Percentiles rank a stretch among this genome's conserved stretches.
Conservation (phyloP, 768 basidiomycete species). For the Termitomyces sp. region DNA sequence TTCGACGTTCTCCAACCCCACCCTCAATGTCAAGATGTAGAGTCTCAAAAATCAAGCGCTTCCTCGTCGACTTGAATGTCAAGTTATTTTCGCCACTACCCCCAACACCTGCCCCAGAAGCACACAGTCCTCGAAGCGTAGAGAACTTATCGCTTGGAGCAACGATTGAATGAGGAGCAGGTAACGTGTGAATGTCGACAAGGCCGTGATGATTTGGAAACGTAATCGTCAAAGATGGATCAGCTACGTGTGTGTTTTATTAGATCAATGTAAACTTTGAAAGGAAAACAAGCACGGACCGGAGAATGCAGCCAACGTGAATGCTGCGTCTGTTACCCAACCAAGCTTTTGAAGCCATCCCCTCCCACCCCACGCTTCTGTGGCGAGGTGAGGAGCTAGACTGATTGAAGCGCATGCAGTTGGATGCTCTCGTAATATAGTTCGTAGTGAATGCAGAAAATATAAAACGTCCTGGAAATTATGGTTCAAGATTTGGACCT, state of each 20-base stretch:
- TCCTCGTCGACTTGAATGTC: conserved; percentile 88
- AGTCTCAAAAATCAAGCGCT: conserved; percentile 85
- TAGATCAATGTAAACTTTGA: neutral
- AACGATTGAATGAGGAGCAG: conserved; percentile 65
- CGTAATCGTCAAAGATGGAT: conserved; percentile 64
- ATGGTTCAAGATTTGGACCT: neutral
- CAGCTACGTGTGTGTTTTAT: conserved; percentile 37
- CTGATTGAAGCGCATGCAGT: conserved; percentile 63
- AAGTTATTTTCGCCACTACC: conserved; percentile 94
- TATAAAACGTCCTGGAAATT: conserved; percentile 52
- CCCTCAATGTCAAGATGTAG: conserved; percentile 84
- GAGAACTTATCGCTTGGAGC: conserved; percentile 83
- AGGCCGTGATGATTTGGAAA: conserved; percentile 89
- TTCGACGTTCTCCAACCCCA: conserved; percentile 74
- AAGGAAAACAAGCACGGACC: conserved; percentile 33
- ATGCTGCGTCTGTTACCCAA: conserved; percentile 71
- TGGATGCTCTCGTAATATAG: conserved; percentile 49
- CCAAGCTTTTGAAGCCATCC: conserved; percentile 77
- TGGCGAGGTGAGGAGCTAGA: conserved; percentile 58
- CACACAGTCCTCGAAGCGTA: conserved; percentile 71
- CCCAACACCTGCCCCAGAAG: conserved; percentile 40
- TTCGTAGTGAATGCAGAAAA: conserved; percentile 68
- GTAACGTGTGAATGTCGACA: conserved; percentile 70
- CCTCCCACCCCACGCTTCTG: conserved; percentile 50
- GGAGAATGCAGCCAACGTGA: conserved; percentile 74